Conservation (phyloP, 306 rosid species). For the Biancaea sappan region DNA sequence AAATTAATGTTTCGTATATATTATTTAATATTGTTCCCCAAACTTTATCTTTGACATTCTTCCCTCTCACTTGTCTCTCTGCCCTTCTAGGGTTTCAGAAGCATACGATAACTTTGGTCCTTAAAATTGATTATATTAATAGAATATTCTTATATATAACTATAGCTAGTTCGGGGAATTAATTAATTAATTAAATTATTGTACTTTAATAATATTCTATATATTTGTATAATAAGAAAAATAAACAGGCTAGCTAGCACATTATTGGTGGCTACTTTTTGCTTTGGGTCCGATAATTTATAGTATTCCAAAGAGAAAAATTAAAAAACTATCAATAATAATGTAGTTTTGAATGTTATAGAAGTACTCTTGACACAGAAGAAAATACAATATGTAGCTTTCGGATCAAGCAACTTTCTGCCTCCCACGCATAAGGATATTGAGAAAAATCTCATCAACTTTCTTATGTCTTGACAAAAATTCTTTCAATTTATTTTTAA, state of each 20-base stretch:
- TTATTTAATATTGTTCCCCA: too few relatives aligned
- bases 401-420: neutral
- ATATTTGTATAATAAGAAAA: neutral
- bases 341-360: neutral
- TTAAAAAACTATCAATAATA: neutral
- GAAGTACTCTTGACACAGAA: neutral
- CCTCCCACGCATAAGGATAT: neutral
- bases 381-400: neutral
- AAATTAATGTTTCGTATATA: too few relatives aligned
- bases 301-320: neutral
- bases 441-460: neutral
- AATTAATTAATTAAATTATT: too few relatives aligned
- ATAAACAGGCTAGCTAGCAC: neutral
- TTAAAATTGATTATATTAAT: too few relatives aligned
- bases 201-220: too few relatives aligned
- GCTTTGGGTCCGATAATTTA: neutral
- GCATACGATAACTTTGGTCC: neutral
- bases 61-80: neutral
- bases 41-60: neutral
- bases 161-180: too few relatives aligned
- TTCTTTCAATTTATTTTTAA: neutral
- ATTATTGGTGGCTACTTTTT: neutral
- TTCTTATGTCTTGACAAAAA: neutral
- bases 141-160: too few relatives aligned
- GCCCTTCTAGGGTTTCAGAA: neutral